These are phyloP conservation scores for Aspergillus vadensis DNA, from an alignment of 2,329 filamentous ascomycete genomes.

Conservation along the genomic window DNA sequence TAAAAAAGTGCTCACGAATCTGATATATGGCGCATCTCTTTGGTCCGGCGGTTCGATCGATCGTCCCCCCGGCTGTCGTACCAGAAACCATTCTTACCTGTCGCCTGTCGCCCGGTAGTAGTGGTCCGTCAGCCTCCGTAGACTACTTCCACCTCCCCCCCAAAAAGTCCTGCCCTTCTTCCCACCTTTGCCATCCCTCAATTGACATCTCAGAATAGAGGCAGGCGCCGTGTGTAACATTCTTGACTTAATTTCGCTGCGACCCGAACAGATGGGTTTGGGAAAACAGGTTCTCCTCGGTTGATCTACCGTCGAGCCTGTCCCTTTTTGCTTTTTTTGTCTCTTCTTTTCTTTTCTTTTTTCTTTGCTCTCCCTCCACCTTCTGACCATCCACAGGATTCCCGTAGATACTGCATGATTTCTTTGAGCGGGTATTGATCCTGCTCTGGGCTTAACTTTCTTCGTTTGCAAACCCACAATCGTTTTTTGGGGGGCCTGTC, in stretches of 20 bases:
- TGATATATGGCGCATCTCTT: background rate
- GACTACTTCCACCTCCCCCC: background rate
- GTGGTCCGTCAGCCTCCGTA: background rate
- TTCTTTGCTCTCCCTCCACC: background rate
- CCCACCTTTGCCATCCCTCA: constrained; percentile 3
- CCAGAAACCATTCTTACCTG: background rate
- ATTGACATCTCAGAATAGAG: constrained; percentile 16
- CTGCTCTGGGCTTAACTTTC: background rate
- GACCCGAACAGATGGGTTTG: background rate
- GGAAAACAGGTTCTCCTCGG: constrained; percentile 8
- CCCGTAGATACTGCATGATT: no score
- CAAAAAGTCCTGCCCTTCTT: background rate
- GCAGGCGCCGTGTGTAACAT: constrained; percentile 13
- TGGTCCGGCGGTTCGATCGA: background rate
- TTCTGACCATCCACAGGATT: no score
- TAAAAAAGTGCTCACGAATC: background rate
- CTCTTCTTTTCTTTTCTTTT: background rate
- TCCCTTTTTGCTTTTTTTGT: background rate
- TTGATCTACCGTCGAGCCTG: background rate
- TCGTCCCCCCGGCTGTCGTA: background rate
- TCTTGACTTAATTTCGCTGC: background rate
- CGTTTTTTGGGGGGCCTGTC: background rate
- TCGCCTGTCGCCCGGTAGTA: background rate
- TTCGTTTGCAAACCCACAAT: background rate
- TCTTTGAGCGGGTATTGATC: no score